Conservation (phyloP, 352 stramenopile genomes). For the Pseudoperonospora humuli region DNA sequence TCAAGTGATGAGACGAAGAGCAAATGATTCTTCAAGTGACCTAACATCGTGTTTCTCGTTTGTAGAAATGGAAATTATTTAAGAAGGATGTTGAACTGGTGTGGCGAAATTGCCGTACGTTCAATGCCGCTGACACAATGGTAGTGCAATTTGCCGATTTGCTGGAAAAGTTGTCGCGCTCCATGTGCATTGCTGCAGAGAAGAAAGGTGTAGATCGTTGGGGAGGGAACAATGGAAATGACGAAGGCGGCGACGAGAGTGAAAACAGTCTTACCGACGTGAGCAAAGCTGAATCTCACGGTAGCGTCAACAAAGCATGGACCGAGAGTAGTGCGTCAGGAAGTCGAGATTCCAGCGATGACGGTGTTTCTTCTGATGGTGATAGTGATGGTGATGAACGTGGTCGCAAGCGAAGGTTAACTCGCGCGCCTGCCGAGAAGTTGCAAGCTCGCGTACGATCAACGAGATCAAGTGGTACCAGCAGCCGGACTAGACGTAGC, state of each 20-base stretch:
- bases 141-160: slow-evolving; percentile 72
- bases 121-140: slow-evolving; percentile 68
- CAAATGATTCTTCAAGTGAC: neutral
- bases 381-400: slow-evolving; percentile 35
- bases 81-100: slow-evolving; percentile 72
- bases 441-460: slow-evolving; percentile 12
- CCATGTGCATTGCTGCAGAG: slow-evolving; percentile 53
- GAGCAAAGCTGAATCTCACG: slow-evolving; percentile 34
- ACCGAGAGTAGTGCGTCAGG: slow-evolving; percentile 55
- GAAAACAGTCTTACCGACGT: slow-evolving; percentile 41
- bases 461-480: slow-evolving; percentile 11
- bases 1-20: neutral
- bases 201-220: slow-evolving; percentile 44
- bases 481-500: slow-evolving; percentile 12
- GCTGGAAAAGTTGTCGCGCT: slow-evolving; percentile 53
- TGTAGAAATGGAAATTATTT: slow-evolving; percentile 69
- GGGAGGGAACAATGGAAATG: slow-evolving; percentile 18
- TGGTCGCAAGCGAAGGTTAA: slow-evolving; percentile 17
- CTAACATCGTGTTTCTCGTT: slow-evolving; percentile 5
- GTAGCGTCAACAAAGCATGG: slow-evolving; percentile 55
- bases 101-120: slow-evolving; percentile 79
- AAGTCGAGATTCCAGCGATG: slow-evolving; percentile 50
- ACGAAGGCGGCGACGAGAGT: slow-evolving; percentile 22
- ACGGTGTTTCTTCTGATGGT: slow-evolving; percentile 28
- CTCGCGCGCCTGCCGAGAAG: slow-evolving; percentile 14